Conservation (phyloP, 148 eudicot species). For the Chenopodium berlandieri region DNA sequence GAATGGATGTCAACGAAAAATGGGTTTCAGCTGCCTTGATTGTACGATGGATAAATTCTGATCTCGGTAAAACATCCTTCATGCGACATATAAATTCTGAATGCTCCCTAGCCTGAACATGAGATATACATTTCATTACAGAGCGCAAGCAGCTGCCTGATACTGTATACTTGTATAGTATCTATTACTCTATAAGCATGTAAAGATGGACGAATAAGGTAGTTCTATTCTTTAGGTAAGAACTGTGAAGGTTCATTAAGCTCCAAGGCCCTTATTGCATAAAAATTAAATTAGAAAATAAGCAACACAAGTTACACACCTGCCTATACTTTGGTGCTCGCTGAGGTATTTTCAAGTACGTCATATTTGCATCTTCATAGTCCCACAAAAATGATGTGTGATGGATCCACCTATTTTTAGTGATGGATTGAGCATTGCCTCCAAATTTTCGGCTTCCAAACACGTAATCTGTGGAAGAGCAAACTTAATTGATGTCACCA, state of each 20-base stretch:
- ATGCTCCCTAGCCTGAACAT: conserved; percentile 66
- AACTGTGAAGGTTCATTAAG: neutral
- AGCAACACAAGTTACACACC: conserved; percentile 37
- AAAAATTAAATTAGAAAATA: neutral
- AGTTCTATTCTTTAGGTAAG: neutral
- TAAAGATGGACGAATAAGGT: neutral
- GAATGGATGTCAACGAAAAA: conserved; percentile 41
- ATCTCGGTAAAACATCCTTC: conserved; percentile 67
- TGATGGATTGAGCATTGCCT: conserved; percentile 94
- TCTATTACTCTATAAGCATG: neutral
- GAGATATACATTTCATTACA: neutral
- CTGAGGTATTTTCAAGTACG: conserved; percentile 68
- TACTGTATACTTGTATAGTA: too few species aligned
- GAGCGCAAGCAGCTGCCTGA: neutral
- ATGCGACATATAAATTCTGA: conserved; percentile 73
- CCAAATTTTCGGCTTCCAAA: conserved; percentile 87
- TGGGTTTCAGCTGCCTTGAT: conserved; percentile 47
- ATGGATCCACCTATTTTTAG: conserved; percentile 82
- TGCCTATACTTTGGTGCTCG: conserved; percentile 72
- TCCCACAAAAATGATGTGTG: conserved; percentile 97
- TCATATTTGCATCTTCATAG: conserved; percentile 66
- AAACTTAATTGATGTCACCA: neutral
- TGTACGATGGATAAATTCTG: conserved; percentile 55
- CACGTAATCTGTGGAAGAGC: conserved; percentile 60
- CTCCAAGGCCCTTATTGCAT: neutral